Percentiles rank a stretch among this genome's conserved stretches.
These are phyloP conservation scores for Kwoniella bestiolae DNA, from an alignment of 768 basidiomycete genomes.

Conservation along the genomic window DNA sequence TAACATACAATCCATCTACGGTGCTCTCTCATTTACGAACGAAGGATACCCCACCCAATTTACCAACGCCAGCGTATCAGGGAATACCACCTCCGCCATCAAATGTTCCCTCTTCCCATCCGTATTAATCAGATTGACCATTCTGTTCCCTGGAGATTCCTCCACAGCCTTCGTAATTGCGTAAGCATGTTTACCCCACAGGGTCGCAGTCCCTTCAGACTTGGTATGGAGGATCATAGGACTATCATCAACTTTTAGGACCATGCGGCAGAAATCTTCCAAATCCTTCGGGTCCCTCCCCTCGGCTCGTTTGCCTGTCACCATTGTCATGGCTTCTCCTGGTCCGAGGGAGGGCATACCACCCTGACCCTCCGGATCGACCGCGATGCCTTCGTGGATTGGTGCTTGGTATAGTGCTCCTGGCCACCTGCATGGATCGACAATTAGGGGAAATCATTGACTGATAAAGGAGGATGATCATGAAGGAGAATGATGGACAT, in stretches of 20 bases:
- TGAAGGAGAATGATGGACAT: not conserved
- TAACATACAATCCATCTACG: too few species aligned
- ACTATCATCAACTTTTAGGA: not conserved
- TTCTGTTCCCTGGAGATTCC: not conserved
- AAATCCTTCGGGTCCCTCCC: not conserved
- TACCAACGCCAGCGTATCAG: not conserved
- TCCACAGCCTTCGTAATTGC: not conserved
- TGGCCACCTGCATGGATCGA: conserved; percentile 3
- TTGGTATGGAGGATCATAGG: not conserved
- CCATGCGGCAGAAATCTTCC: not conserved
- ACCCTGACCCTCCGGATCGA: not conserved
- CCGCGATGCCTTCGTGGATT: not conserved
- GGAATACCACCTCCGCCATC: not conserved
- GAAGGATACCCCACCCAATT: conserved; percentile 2
- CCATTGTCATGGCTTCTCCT: not conserved
- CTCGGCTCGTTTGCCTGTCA: not conserved
- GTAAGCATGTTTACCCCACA: not conserved
- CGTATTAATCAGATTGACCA: not conserved
- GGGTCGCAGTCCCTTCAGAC: not conserved
- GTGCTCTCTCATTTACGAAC: not conserved
- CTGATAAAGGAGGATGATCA: too few species aligned
- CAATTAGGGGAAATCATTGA: not conserved
- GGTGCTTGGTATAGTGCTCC: conserved; percentile 2
- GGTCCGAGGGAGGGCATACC: conserved; percentile 2
- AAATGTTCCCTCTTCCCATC: not conserved